Percentiles rank a stretch among this genome's conserved stretches.
Conservation (phyloP, 2,329 filamentous ascomycete genomes). For the Thelonectria discophora region DNA sequence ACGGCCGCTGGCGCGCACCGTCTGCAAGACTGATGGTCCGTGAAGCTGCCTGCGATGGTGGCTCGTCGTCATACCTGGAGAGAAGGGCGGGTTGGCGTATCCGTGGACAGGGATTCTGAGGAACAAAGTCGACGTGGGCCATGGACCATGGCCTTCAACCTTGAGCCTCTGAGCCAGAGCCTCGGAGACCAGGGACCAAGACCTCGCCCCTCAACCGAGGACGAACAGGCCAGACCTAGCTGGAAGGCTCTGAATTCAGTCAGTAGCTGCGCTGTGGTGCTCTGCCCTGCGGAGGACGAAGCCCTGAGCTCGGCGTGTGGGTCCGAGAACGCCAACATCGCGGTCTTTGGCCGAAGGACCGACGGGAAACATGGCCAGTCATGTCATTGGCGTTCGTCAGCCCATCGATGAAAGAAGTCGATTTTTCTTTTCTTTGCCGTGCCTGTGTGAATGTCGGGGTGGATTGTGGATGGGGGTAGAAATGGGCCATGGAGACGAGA, state of each 20-base stretch:
- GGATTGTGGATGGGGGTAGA: conserved; percentile 8
- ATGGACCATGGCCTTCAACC: neutral
- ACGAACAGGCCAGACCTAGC: conserved; percentile 27
- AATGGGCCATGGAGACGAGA: conserved; percentile 3
- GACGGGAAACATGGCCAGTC: conserved; percentile 33
- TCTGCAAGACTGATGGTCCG: neutral
- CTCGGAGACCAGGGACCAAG: conserved; percentile 32
- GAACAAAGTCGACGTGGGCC: neutral
- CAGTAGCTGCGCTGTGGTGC: conserved; percentile 9
- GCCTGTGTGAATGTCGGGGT: neutral
- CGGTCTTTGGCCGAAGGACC: conserved; percentile 36
- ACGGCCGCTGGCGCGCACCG: conserved; percentile 21
- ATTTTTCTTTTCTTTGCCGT: conserved; percentile 7
- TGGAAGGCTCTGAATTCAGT: conserved; percentile 4
- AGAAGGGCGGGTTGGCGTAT: conserved; percentile 12
- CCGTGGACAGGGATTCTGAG: conserved; percentile 13
- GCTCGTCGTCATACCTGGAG: conserved; percentile 26
- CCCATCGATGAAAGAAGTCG: conserved; percentile 20
- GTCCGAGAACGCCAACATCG: conserved; percentile 27
- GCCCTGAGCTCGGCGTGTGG: conserved; percentile 31
- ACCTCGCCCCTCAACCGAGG: conserved; percentile 27
- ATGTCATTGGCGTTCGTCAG: conserved; percentile 39
- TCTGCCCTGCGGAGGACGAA: conserved; percentile 9
- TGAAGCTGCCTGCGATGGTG: neutral
- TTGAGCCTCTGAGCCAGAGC: conserved; percentile 27